These are phyloP conservation scores for Oryza meridionalis DNA, from an alignment of 176 grass and related monocot species.

Conservation along the genomic window DNA sequence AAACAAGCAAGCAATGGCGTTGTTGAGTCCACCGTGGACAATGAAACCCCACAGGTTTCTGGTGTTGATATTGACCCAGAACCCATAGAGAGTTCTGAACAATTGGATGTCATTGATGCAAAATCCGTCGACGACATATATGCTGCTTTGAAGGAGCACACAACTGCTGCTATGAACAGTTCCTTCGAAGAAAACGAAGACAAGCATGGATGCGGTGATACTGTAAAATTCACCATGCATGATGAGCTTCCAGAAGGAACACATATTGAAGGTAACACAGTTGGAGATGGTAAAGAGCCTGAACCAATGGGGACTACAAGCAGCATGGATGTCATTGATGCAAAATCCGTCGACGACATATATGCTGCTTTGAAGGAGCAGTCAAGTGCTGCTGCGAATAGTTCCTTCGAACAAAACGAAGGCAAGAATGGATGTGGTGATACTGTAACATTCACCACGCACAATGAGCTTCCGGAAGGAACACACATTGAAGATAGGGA, in stretches of 20 bases:
- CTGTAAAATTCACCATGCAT: not conserved
- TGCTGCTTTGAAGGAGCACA: slow-evolving; percentile 47
- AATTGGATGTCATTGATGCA: slow-evolving; percentile 61
- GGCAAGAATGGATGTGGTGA: slow-evolving; percentile 31
- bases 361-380: slow-evolving; percentile 47
- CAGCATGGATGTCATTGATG: slow-evolving; percentile 57
- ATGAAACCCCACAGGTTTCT: slow-evolving; percentile 23
- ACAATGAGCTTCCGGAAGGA: slow-evolving; percentile 3
- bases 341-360: slow-evolving; percentile 72
- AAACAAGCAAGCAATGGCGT: slow-evolving; percentile 49
- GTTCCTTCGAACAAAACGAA: slow-evolving; percentile 42
- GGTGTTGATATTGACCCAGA: slow-evolving; percentile 29
- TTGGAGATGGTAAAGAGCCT: not conserved
- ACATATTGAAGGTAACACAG: slow-evolving; percentile 14
- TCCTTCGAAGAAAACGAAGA: slow-evolving; percentile 42
- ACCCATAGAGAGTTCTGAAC: slow-evolving; percentile 7
- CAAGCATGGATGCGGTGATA: slow-evolving; percentile 27
- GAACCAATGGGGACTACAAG: slow-evolving; percentile 37
- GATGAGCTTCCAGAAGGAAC: slow-evolving; percentile 11
- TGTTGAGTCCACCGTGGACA: slow-evolving; percentile 31
- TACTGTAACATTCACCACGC: not conserved
- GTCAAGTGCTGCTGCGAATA: slow-evolving; percentile 26
- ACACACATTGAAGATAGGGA: slow-evolving; percentile 1
- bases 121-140: slow-evolving; percentile 69
- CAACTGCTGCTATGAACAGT: slow-evolving; percentile 21